These are phyloP conservation scores for Jatropha podagrica DNA, from an alignment of 441 rosid species.

Conservation along the genomic window DNA sequence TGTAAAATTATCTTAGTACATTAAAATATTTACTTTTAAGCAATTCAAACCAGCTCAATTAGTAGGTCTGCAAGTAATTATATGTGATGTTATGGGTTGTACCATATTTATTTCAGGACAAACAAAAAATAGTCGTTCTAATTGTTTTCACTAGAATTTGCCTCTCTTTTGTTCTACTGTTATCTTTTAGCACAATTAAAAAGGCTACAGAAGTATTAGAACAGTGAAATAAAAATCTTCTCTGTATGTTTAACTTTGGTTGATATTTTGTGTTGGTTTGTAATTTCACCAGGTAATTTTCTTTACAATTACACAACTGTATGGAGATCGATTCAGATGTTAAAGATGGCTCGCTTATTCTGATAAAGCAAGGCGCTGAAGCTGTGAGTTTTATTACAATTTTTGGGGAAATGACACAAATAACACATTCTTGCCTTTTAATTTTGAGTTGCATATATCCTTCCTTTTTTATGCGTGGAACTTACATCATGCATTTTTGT, in stretches of 20 bases:
- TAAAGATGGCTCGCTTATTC: slow-evolving; percentile 44
- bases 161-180: not conserved
- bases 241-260: not conserved
- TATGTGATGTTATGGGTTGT: too few species aligned
- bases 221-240: not conserved
- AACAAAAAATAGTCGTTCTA: too few species aligned
- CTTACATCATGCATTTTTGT: not conserved
- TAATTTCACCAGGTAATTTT: not conserved
- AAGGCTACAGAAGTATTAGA: not conserved
- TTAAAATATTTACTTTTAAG: too few species aligned
- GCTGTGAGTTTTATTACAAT: slow-evolving; percentile 54
- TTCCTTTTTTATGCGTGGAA: not conserved
- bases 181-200: not conserved
- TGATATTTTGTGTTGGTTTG: not conserved
- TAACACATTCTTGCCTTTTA: not conserved
- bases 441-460: not conserved
- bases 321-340: slow-evolving; percentile 47
- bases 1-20: too few species aligned
- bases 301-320: not conserved
- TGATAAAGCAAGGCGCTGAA: slow-evolving; percentile 96
- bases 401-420: not conserved
- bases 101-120: too few species aligned
- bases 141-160: not conserved
- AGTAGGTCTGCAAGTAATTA: too few species aligned
- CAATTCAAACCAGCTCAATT: too few species aligned